These are phyloP conservation scores for Arthonia radiata DNA, from an alignment of 495 filamentous ascomycete species.

Conservation along the genomic window DNA sequence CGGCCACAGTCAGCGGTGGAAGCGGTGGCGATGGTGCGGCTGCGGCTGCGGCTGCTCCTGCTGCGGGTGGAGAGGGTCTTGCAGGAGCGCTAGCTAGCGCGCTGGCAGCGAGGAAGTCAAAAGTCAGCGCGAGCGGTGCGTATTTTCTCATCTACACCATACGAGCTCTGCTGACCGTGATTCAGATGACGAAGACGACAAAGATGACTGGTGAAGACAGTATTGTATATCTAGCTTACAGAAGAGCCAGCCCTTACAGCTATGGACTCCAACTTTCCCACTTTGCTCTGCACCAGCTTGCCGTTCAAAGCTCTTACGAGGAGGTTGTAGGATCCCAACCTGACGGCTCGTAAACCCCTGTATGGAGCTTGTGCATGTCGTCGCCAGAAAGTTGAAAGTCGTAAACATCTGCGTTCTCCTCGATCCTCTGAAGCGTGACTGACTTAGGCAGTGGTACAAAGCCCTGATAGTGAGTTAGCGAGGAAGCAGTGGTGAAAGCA, in stretches of 20 bases:
- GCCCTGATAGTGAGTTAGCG: conserved; percentile 20
- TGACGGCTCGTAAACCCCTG: conserved; percentile 33
- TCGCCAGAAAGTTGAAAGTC: conserved; percentile 51
- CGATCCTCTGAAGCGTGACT: conserved; percentile 37
- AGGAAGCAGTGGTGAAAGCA: background rate
- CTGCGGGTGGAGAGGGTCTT: conserved; percentile 32
- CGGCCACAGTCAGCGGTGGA: conserved; percentile 37
- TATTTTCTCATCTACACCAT: conserved; percentile 5
- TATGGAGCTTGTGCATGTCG: conserved; percentile 30
- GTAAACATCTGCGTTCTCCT: conserved; percentile 53
- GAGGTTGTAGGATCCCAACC: conserved; percentile 52
- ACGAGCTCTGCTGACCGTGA: background rate
- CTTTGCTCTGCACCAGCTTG: too few species aligned
- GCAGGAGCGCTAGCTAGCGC: too few species aligned
- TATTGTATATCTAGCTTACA: too few species aligned
- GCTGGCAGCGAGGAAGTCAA: conserved; percentile 60
- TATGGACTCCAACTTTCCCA: too few species aligned
- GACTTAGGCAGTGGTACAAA: conserved; percentile 57
- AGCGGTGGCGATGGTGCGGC: too few species aligned
- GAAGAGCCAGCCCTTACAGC: too few species aligned
- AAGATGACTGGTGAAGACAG: background rate
- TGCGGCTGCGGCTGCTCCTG: conserved; percentile 3
- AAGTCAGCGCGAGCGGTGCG: conserved; percentile 80
- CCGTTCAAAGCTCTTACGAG: too few species aligned
- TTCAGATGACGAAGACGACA: background rate